Evolutionary conservation across 345 rosid species (phyloP).

Genomic region (Psidium guajava): DNA sequence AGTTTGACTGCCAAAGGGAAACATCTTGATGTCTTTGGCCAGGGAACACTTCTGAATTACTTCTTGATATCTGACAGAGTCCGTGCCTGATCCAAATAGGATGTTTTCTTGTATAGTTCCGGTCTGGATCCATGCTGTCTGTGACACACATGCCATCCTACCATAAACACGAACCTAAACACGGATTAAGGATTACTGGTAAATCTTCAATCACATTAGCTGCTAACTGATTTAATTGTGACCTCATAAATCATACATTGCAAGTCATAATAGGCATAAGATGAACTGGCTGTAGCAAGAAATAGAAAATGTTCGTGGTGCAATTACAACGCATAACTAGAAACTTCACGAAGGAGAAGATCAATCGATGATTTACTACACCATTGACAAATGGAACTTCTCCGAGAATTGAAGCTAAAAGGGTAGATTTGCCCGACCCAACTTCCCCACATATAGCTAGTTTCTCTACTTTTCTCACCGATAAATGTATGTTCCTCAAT

Average conservation of each 20-base stretch:
- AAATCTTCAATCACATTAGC: background rate
- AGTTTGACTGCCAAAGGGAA: constrained; percentile 37
- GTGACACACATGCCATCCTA: constrained; percentile 46
- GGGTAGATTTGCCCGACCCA: constrained; percentile 56
- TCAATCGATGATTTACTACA: constrained; percentile 14
- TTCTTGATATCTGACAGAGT: constrained; percentile 18
- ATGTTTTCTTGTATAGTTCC: constrained; percentile 44
- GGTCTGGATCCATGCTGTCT: constrained; percentile 42
- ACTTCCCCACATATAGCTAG: constrained; percentile 55
- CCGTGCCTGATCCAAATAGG: constrained; percentile 35
- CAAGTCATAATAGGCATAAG: background rate
- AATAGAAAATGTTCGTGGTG: background rate
- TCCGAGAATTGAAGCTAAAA: constrained; percentile 43
- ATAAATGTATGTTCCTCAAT: constrained; percentile 20
- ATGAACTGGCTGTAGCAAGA: background rate
- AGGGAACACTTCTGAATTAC: constrained; percentile 29
- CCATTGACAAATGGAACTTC: constrained; percentile 42
- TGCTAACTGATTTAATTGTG: background rate
- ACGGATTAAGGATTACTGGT: background rate
- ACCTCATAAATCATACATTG: background rate
- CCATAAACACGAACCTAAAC: constrained; percentile 28
- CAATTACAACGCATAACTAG: background rate
- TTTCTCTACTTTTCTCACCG: constrained; percentile 23
- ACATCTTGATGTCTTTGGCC: constrained; percentile 28
- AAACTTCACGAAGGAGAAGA: background rate